Base-by-base conservation (phyloP, 108 stramenopile species). In the Cyclotella atomus region DNA sequence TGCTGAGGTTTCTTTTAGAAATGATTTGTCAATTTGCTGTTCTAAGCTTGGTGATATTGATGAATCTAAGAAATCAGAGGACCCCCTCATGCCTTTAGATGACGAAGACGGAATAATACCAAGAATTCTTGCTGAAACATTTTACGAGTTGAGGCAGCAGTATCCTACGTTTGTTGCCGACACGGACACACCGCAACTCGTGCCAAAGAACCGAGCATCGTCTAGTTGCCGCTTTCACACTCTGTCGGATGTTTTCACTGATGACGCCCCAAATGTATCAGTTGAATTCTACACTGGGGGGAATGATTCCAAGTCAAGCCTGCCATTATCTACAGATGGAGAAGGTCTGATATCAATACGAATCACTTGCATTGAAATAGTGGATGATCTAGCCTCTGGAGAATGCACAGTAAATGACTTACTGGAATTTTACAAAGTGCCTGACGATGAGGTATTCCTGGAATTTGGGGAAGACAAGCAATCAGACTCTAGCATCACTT, bases 311-410 rank as follows among this genome's bases (percentile, higher is more conserved):
- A 49, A 19, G n/a, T 19, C 47, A 49, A 49, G n/a, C 9, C n/a
- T 49, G n/a, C 47, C 47, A 49, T n/a, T 46, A 24, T 24, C 16
- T n/a, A 54, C 35, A 6, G 24, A n/a, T 5, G 52, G 25, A 23
- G 30, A 53, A 15, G 34, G 52, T 23, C 15, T 36, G 35, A 15
- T 68, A 23, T 19, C 52, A 28, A 9, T 68, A 27, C 50, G 67
- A 29, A 46, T 68, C 24, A 35, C 67, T 0, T 68, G 67, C 53
- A 29, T 68, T 27, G 67, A 68, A 35, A 54, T 68, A 27, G 67
- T 68, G 33, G 67, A 68, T 24, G 67, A 68, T 41, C 53, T 68
- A 16, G 67, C 67, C 21, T 53, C 52, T 24, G 67, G 67, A 24
- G 33, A 68, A 54, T 54, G 33, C 36, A 24, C 35, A 15, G 34